Conservation (phyloP, 129 eudicot genomes). For the Helichrysum umbraculigerum region DNA sequence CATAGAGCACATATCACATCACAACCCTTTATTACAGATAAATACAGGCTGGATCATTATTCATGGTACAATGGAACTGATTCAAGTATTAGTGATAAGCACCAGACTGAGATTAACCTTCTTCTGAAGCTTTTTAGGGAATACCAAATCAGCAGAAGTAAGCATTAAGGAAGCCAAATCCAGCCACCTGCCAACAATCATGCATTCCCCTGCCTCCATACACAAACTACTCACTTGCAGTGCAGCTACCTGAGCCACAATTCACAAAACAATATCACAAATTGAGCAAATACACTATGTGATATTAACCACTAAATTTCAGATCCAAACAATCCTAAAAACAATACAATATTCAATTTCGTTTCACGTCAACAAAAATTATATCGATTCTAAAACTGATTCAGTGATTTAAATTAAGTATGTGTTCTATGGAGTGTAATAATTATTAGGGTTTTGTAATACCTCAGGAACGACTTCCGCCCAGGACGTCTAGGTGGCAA, state of each 20-base stretch:
- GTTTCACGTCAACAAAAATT: too few species aligned
- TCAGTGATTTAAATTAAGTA: neutral
- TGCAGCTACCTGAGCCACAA: slow-evolving; percentile 64
- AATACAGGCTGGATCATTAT: neutral
- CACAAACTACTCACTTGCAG: slow-evolving; percentile 63
- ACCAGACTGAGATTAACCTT: slow-evolving; percentile 50
- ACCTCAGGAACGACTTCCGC: slow-evolving; percentile 98
- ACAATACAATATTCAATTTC: too few species aligned
- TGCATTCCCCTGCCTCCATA: slow-evolving; percentile 74
- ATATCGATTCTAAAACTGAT: too few species aligned
- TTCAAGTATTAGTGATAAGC: neutral
- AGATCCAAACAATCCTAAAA: too few species aligned
- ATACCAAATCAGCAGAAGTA: slow-evolving; percentile 77
- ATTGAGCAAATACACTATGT: neutral
- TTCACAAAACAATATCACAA: neutral
- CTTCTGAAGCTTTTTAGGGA: slow-evolving; percentile 77
- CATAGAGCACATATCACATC: neutral
- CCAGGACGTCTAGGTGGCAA: slow-evolving; percentile 77
- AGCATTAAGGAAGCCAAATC: slow-evolving; percentile 85
- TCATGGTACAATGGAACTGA: too few species aligned
- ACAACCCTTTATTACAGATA: neutral
- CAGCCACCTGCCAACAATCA: slow-evolving; percentile 70
- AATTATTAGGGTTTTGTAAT: neutral
- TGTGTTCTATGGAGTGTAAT: neutral
- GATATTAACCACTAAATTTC: neutral